phyloP scores from a whole-genome alignment of 306 rosid genomes.

The Castanopsis chinensis region DNA sequence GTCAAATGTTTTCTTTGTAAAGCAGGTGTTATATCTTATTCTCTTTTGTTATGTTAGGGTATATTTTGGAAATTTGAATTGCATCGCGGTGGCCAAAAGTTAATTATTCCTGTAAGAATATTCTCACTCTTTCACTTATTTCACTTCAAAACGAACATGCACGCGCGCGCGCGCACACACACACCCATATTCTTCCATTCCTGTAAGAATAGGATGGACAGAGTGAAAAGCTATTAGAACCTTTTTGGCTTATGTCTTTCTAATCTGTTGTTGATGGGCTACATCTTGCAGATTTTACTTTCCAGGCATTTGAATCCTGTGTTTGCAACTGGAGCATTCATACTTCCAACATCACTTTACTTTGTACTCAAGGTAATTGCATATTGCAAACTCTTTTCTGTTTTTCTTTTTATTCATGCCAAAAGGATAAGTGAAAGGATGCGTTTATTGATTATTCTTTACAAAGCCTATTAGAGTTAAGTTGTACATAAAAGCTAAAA shows the following conservation, averaged over 20 bases:
- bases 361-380: conserved; percentile 71
- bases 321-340: conserved; percentile 86
- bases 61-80: conserved; percentile 82
- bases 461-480: neutral
- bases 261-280: conserved; percentile 21
- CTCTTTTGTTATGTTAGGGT: conserved; percentile 51
- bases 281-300: conserved; percentile 72
- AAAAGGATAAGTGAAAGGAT: neutral
- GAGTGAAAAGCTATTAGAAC: conserved; percentile 12
- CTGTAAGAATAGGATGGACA: neutral
- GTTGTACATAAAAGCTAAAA: too few species aligned
- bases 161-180: too few species aligned
- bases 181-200: neutral
- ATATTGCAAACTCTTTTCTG: neutral
- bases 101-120: conserved; percentile 74
- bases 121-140: conserved; percentile 7
- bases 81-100: conserved; percentile 89
- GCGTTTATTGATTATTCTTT: neutral
- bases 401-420: conserved; percentile 8
- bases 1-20: conserved; percentile 10
- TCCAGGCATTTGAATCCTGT: conserved; percentile 59
- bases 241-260: conserved; percentile 6
- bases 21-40: conserved; percentile 9
- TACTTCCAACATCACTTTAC: conserved; percentile 83
- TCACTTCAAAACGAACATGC: neutral